Evolutionary conservation across 768 basidiomycete genomes (phyloP).

Genomic region (Lactarius quietus): DNA sequence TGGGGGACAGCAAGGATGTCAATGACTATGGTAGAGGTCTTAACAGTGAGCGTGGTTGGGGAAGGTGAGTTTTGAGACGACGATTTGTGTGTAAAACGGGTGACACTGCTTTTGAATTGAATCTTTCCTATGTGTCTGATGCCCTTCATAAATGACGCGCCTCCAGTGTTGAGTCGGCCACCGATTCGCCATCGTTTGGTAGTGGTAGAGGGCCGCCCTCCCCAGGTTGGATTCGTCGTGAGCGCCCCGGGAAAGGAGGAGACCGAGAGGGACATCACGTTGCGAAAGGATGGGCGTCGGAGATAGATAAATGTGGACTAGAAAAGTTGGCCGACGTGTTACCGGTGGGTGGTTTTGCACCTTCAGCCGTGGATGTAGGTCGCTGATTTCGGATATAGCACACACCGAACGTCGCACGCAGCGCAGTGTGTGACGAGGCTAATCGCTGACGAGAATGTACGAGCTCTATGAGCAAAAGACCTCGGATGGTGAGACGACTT

Average conservation of each 20-base stretch:
- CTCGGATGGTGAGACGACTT: neutral
- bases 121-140: neutral
- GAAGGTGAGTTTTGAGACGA: neutral
- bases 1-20: slow-evolving; percentile 1
- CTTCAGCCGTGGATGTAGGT: neutral
- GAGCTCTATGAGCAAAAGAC: neutral
- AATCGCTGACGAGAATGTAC: neutral
- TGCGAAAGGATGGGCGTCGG: neutral
- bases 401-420: neutral
- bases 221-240: neutral
- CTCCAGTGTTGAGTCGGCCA: slow-evolving; percentile 6
- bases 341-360: neutral
- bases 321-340: neutral
- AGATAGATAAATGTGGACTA: neutral
- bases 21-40: neutral
- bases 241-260: slow-evolving; percentile 24
- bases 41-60: neutral
- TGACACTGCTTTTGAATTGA: neutral
- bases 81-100: too few species aligned
- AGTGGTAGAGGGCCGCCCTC: neutral
- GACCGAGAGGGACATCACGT: slow-evolving; percentile 24
- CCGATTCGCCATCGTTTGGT: slow-evolving; percentile 8
- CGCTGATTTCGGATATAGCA: neutral
- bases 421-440: neutral
- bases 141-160: slow-evolving; percentile 3